Conservation (phyloP, 495 filamentous ascomycete species). For the Talaromyces trachyspermus region DNA sequence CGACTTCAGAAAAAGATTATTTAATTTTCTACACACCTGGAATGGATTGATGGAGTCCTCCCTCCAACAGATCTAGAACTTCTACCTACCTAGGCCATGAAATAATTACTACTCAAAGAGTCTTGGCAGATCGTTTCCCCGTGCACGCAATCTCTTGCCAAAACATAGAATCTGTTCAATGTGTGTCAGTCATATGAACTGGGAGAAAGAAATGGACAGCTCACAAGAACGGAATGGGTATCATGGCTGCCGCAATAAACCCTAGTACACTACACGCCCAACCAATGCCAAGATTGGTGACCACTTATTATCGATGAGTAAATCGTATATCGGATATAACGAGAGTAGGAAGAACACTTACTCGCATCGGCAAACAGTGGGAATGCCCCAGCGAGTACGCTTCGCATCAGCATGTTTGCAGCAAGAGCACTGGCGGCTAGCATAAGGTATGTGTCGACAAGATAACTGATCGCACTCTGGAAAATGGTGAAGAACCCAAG, state of each 20-base stretch:
- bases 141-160: neutral
- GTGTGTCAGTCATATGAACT: neutral
- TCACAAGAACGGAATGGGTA: conserved; percentile 40
- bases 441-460: conserved; percentile 19
- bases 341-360: conserved; percentile 25
- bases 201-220: neutral
- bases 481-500: conserved; percentile 39
- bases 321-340: neutral
- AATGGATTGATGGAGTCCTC: too few relatives aligned
- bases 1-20: too few relatives aligned
- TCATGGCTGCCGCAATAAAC: conserved; percentile 46
- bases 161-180: neutral
- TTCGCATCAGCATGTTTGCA: conserved; percentile 59
- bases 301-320: conserved; percentile 34
- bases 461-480: conserved; percentile 14
- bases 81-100: neutral
- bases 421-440: conserved; percentile 58
- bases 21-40: too few relatives aligned
- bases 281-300: conserved; percentile 41
- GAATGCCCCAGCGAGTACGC: conserved; percentile 54
- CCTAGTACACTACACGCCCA: conserved; percentile 55
- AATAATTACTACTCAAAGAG: neutral
- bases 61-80: neutral
- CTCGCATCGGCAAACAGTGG: conserved; percentile 56
- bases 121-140: neutral